Percentiles rank a stretch among this genome's conserved stretches.
These are phyloP conservation scores for Dacryopinax spathularia DNA, from an alignment of 768 basidiomycete genomes.

Conservation along the genomic window DNA sequence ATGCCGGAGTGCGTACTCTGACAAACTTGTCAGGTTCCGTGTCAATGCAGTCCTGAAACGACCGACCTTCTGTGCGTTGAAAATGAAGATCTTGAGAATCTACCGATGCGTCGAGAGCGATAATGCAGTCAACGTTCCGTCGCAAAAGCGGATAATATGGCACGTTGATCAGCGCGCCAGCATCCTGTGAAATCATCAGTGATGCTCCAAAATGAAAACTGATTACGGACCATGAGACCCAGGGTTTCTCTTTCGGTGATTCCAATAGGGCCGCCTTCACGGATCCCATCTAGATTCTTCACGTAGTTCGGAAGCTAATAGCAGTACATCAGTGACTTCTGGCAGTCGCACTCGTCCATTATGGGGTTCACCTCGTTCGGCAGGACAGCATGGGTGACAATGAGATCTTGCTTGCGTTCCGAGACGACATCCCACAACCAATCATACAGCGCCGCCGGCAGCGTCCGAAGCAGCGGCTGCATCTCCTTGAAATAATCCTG, in stretches of 20 bases:
- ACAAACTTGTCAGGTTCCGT: not conserved
- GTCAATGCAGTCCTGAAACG: not conserved
- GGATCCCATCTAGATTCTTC: slow-evolving; percentile 15
- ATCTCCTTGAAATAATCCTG: slow-evolving; percentile 22
- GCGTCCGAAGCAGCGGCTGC: slow-evolving; percentile 14
- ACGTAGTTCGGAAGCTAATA: slow-evolving; percentile 22
- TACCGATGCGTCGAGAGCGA: slow-evolving; percentile 19
- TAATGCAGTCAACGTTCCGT: slow-evolving; percentile 18
- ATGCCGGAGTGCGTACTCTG: not conserved
- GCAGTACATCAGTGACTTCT: not conserved
- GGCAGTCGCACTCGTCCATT: not conserved
- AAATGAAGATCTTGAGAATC: slow-evolving; percentile 21
- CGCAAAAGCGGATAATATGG: slow-evolving; percentile 21
- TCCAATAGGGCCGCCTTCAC: slow-evolving; percentile 11
- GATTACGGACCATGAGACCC: slow-evolving; percentile 18
- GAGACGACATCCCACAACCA: slow-evolving; percentile 12
- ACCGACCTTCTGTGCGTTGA: slow-evolving; percentile 18
- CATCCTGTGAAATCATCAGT: slow-evolving; percentile 14
- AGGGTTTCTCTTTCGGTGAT: slow-evolving; percentile 18
- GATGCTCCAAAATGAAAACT: not conserved
- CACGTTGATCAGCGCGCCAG: slow-evolving; percentile 21
- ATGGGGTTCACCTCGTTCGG: slow-evolving; percentile 15
- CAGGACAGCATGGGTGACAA: slow-evolving; percentile 20
- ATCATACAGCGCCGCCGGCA: slow-evolving; percentile 12
- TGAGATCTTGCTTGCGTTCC: slow-evolving; percentile 16